These are phyloP conservation scores for Saitozyma sp. DNA, from an alignment of 768 basidiomycete species.

Conservation along the genomic window DNA sequence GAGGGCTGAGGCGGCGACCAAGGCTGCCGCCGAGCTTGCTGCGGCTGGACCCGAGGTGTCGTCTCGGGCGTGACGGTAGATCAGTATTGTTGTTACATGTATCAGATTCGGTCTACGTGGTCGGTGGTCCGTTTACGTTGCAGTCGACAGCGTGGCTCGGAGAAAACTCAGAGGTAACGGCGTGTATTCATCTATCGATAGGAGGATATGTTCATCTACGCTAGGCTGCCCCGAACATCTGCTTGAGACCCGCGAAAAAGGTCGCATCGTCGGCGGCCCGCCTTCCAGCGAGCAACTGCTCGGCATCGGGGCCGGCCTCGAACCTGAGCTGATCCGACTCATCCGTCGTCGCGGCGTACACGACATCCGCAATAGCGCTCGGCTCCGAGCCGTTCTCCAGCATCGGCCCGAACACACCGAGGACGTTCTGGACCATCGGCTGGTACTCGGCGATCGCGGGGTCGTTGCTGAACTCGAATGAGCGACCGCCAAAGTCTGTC, in stretches of 20 bases:
- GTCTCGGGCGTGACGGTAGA: too few species aligned
- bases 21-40: conserved; percentile 36
- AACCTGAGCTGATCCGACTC: background rate
- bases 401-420: background rate
- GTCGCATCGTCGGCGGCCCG: background rate
- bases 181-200: too few species aligned
- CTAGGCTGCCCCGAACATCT: too few species aligned
- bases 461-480: background rate
- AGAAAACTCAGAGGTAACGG: too few species aligned
- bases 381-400: background rate
- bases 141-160: too few species aligned
- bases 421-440: background rate
- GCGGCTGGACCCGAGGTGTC: background rate
- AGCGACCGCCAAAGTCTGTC: background rate
- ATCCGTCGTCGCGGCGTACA: background rate
- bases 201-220: too few species aligned
- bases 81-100: too few species aligned
- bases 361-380: background rate
- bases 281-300: background rate
- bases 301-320: background rate
- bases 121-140: too few species aligned
- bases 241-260: background rate
- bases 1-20: conserved; percentile 32
- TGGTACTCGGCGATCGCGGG: background rate
- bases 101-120: too few species aligned